phyloP scores from a whole-genome alignment of 2,329 filamentous ascomycete species.

The Penicillium concentricum region DNA sequence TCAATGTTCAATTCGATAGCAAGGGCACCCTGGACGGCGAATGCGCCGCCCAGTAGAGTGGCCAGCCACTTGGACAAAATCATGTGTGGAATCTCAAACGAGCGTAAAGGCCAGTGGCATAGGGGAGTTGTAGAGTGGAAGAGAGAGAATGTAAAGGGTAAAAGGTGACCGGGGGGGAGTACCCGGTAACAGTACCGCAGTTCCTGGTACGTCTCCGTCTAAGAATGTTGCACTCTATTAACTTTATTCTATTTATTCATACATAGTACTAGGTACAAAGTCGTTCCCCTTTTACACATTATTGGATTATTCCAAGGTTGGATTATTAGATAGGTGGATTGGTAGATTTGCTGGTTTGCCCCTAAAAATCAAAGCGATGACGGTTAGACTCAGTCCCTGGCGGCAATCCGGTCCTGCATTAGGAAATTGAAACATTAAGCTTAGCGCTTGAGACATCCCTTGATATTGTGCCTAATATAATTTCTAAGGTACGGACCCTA shows the following conservation, averaged over 20 bases:
- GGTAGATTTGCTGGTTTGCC: neutral
- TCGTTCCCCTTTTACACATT: neutral
- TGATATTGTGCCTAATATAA: neutral
- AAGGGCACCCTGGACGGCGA: slow-evolving; percentile 18
- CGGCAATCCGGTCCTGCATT: slow-evolving; percentile 5
- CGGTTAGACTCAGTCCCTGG: slow-evolving; percentile 7
- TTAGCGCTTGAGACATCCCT: slow-evolving; percentile 5
- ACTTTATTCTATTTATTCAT: neutral
- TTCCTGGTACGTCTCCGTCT: slow-evolving; percentile 1
- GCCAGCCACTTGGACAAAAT: slow-evolving; percentile 21
- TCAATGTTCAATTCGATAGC: slow-evolving; percentile 20
- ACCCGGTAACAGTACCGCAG: slow-evolving; percentile 2
- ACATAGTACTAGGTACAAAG: no score
- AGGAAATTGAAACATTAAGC: slow-evolving; percentile 7
- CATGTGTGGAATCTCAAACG: slow-evolving; percentile 13
- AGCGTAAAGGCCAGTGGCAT: slow-evolving; percentile 15
- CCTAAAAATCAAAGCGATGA: slow-evolving; percentile 2
- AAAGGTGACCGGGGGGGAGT: neutral
- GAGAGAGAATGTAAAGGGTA: neutral
- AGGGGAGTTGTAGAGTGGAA: neutral
- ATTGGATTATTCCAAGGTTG: no score
- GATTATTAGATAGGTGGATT: neutral
- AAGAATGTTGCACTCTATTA: slow-evolving; percentile 1
- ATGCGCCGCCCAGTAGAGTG: slow-evolving; percentile 19
- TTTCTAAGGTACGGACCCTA: no score